A percentile compares a stretch with the other conserved stretches of the same genome.
phyloP scores from a whole-genome alignment of 306 rosid species.

The Trifolium subterraneum region DNA sequence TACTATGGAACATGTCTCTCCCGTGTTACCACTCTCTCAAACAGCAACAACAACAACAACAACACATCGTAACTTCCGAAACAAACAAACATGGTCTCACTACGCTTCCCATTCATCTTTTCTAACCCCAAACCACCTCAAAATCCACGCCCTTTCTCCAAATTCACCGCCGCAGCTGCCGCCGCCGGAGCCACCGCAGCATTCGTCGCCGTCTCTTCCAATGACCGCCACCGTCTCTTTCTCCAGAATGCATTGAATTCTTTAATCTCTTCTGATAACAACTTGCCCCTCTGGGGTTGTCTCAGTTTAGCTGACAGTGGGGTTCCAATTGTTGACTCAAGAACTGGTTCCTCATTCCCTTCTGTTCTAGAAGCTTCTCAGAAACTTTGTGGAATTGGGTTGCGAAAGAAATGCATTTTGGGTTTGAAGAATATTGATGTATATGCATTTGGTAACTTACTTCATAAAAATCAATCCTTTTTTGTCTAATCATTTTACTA shows the following conservation, averaged over 20 bases:
- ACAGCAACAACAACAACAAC: too few relatives aligned
- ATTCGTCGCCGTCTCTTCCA: conserved; percentile 45
- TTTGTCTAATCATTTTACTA: neutral
- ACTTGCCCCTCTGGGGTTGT: conserved; percentile 69
- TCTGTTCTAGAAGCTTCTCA: conserved; percentile 65
- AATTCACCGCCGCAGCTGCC: conserved; percentile 35
- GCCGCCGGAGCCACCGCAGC: conserved; percentile 58
- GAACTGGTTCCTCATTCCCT: conserved; percentile 73
- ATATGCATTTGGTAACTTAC: conserved; percentile 74
- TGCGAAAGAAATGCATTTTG: conserved; percentile 70
- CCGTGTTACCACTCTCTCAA: neutral
- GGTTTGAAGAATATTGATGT: conserved; percentile 91
- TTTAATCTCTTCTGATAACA: conserved; percentile 49
- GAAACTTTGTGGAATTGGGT: conserved; percentile 79
- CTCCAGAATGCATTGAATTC: conserved; percentile 55
- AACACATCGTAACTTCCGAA: conserved; percentile 22
- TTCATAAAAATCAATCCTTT: neutral
- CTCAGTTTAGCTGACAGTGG: conserved; percentile 62
- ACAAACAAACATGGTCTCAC: conserved; percentile 60
- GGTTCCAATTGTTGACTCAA: conserved; percentile 56
- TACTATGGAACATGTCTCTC: neutral
- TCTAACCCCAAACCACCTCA: conserved; percentile 59
- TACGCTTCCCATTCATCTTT: conserved; percentile 87
- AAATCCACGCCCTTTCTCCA: conserved; percentile 46
- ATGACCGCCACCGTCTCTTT: conserved; percentile 47